Evolutionary conservation across 768 basidiomycete species (phyloP).

Genomic region (Russula dissimulans): DNA sequence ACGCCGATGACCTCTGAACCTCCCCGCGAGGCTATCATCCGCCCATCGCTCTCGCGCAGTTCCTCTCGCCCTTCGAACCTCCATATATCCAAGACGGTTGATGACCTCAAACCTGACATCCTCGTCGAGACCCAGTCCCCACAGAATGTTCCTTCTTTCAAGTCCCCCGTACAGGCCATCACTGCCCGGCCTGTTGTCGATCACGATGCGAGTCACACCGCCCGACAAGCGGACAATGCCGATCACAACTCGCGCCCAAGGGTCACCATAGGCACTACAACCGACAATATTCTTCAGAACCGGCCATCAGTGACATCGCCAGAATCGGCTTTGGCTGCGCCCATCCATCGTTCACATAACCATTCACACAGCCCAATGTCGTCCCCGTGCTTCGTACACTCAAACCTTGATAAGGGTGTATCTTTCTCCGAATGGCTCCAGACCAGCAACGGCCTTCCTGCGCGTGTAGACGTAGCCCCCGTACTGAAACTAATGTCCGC

Average conservation of each 20-base stretch:
- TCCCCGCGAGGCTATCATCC: conserved; percentile 22
- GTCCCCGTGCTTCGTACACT: conserved; percentile 92
- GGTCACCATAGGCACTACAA: neutral
- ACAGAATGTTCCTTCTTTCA: conserved; percentile 11
- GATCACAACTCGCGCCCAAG: neutral
- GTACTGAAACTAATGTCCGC: conserved; percentile 31
- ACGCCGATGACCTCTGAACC: conserved; percentile 27
- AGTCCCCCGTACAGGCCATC: neutral
- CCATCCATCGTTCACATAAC: conserved; percentile 16
- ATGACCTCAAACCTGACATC: conserved; percentile 30
- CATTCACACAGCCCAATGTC: conserved; percentile 31
- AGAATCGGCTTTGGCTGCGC: neutral
- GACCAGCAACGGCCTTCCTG: conserved; percentile 18
- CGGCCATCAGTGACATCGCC: conserved; percentile 3
- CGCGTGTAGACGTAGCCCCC: conserved; percentile 42
- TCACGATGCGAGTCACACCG: neutral
- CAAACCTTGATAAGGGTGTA: conserved; percentile 74
- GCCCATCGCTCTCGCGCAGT: conserved; percentile 33
- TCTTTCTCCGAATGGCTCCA: conserved; percentile 68
- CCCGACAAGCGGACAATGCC: neutral
- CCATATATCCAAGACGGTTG: conserved; percentile 25
- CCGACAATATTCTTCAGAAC: neutral
- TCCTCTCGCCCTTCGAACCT: conserved; percentile 29
- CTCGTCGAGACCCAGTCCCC: conserved; percentile 31
- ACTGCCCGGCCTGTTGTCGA: neutral